Base-by-base conservation (phyloP, 176 grass and related monocot genomes). In the Musa beccarii region DNA sequence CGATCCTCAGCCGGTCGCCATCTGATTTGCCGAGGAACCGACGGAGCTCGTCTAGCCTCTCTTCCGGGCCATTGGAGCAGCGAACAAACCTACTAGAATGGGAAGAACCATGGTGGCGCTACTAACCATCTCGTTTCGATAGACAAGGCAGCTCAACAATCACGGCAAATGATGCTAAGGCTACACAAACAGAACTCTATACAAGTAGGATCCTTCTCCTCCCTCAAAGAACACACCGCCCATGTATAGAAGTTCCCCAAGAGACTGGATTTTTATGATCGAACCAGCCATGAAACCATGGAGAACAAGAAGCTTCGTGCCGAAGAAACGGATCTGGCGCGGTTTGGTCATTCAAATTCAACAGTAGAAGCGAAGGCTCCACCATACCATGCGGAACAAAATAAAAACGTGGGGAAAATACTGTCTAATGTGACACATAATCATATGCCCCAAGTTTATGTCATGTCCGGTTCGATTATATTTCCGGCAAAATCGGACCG, bases 11-110 rank as follows among this genome's bases (percentile, higher is more conserved):
- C 67, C 82, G 84, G 72, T 94, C 87, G 4, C 86, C 95, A 5
- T 87, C 84, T 0, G 86, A 82, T 79, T 99, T 99, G 22, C 90
- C 84, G 24, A 99, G 70, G 76, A 81, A 84, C 16, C 78, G 83
- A 34, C 90, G 89, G 81, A 99, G 86, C 84, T 89, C 91, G 59
- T 95, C 83, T 50, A 89, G 80, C 84, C 91, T 95, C 78, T 99
- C 89, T 84, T 89, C 96, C 28, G 23, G 26, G 9, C 96, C 91
- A 78, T 99, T 99, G 53, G 54, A 72, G 54, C 83, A 84, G 49
- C 75, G 50, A 24, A 54, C 61, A 16, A 75, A 68, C 54, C 90
- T 84, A 80, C 91, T 89, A 26, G 76, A 24, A 76, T 84, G 87
- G 74, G 79, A 24, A 70, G 72, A 66, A 29, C 72, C 69, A 53